Conservation (phyloP, 306 rosid species). For the Castanea crenata region DNA sequence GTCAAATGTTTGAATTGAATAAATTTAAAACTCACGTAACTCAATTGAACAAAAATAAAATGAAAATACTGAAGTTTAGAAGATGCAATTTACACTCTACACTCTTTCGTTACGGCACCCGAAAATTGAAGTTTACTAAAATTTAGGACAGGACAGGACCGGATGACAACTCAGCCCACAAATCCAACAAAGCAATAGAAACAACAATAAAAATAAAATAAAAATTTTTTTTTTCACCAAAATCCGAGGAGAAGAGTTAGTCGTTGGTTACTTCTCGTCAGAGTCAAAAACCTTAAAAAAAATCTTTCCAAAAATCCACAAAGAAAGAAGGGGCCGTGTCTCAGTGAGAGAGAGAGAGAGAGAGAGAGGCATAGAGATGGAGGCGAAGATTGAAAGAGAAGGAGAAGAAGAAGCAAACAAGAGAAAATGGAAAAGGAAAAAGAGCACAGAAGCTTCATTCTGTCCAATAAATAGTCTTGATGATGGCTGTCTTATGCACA, state of each 20-base stretch:
- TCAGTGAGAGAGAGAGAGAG: slow-evolving; percentile 10
- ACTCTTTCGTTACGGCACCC: no score
- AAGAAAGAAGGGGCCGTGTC: not conserved
- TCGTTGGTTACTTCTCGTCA: not conserved
- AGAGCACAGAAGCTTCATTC: slow-evolving; percentile 22
- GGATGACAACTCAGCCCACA: no score
- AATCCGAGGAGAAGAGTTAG: not conserved
- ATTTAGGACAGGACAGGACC: no score
- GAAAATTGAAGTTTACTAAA: no score
- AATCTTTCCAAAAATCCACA: not conserved
- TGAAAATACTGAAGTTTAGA: fast-evolving
- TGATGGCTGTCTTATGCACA: slow-evolving; percentile 92
- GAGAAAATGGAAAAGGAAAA: slow-evolving; percentile 32
- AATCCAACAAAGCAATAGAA: no score
- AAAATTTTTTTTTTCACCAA: no score
- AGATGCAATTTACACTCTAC: fast-evolving
- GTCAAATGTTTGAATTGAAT: fast-evolving
- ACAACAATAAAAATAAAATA: no score
- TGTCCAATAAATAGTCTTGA: slow-evolving; percentile 63
- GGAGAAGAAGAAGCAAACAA: slow-evolving; percentile 12
- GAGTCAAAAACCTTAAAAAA: not conserved
- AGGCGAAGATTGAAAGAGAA: slow-evolving; percentile 20
- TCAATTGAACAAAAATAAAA: no score
- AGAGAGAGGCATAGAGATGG: slow-evolving; percentile 21
- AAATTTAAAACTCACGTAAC: no score